Evolutionary conservation across 2,329 filamentous ascomycete species (phyloP), one percentile per base, ranked within the genome.

Genomic region (Ceratocystis ficicola): DNA sequence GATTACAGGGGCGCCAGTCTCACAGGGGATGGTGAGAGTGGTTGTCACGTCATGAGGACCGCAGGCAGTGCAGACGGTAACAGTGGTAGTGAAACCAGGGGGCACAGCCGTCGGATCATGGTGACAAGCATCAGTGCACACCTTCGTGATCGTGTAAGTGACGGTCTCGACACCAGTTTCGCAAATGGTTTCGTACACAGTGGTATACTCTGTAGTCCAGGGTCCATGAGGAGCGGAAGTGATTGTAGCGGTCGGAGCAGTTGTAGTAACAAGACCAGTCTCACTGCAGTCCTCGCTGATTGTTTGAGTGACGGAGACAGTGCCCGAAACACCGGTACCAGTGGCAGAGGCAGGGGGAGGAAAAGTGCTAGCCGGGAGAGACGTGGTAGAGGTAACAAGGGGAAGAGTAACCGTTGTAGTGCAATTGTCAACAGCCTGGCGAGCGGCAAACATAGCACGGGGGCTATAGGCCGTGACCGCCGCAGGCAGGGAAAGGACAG

Each of bases 131-230:
- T 65, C 63, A 8, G 22, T 46, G 63, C 68, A 69, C 7, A 64
- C 66, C 55, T 69, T 48, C 48, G 68, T 69, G 57, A 69, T 62
- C 2, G 64, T 67, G 48, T 68, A 69, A 1, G 68, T 69, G 64
- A 60, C 36, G 17, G 68, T 65, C 17, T 62, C 64, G 7, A 69
- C 46, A 57, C 68, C 66, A 1, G 61, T 68, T 25, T 65, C 50
- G 48, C 66, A 65, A 10, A 66, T 48, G 4, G 41, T 62, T 17
- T 68, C 66, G 57, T 69, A 69, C 28, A 68, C 64, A 6, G 67
- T 67, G 1, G 65, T 65, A 59, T 65, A 66, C 44, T 65, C 66
- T 2, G 65, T 68, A 17, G 63, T 64, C 46, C 32, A 66, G 25
- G n/a, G 22, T 2, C n/a, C 17, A n/a, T 36, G 25, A 17, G 25